Evolutionary conservation across 345 rosid genomes (phyloP), one percentile per base, ranked within the genome.

Genomic region (Eucalyptus urophylla): DNA sequence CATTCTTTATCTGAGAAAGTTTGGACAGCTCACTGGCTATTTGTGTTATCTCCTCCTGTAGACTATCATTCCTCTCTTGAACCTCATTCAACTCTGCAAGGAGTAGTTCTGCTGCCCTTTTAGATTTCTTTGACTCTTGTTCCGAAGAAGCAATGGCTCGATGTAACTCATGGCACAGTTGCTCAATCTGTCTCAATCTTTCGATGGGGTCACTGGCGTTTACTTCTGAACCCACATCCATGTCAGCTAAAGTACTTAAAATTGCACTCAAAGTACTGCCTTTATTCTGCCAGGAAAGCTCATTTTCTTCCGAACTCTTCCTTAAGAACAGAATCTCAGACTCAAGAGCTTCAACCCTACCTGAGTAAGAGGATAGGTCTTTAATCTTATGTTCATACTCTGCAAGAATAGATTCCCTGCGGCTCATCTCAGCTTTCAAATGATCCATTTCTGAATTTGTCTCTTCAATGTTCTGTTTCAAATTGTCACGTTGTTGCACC

Each of bases 11-110:
- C 89, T 90, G 92, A 88, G 94, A 92, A 88, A 95, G 90, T 87
- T 93, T 94, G 80, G 90, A 72, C 88, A 95, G 91, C 88, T 95
- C 96, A 89, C 87, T 86, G 19, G 91, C 90, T 91, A 88, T 90
- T 86, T 93, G 93, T 87, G 95, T 91, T 90, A 96, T 90, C 89
- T 95, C 97, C 91, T 96, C 99, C 91, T 95, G 99, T 89, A 97
- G 95, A 88, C 90, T 65, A 88, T 97, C 99, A 90, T 97, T 97
- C 94, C 98, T 97, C 91, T 97, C 98, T 91, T 97, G 99, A 89
- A 97, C 99, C 91, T 97, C 99, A 89, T 96, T 95, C 91, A 97
- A 91, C 93, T 97, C 99, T 5, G 98, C 97, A 91, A 97, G 94
- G 90, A 97, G 93, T 87, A 96, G 94, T 91, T 97, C 97, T 49